These are phyloP conservation scores for Pseudogymnoascus sp. DNA, from an alignment of 2,329 filamentous ascomycete species.

Conservation along the genomic window DNA sequence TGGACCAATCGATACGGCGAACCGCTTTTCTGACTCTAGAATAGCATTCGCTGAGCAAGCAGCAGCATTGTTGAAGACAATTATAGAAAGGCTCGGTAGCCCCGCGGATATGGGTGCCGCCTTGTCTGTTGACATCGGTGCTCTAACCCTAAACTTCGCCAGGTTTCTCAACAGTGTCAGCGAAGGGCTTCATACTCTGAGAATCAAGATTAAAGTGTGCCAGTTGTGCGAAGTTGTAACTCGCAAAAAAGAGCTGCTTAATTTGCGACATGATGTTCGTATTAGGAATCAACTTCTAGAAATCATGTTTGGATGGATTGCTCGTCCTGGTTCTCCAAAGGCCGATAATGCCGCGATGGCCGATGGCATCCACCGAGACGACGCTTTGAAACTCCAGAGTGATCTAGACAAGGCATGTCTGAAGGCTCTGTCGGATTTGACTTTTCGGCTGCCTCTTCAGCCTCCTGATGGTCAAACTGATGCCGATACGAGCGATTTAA, in stretches of 20 bases:
- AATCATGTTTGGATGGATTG: conserved; percentile 61
- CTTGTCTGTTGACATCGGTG: conserved; percentile 55
- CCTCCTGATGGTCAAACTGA: conserved; percentile 57
- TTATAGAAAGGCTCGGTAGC: conserved; percentile 56
- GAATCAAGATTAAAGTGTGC: conserved; percentile 62
- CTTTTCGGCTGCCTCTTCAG: conserved; percentile 57
- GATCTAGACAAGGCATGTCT: conserved; percentile 60
- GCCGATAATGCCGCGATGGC: conserved; percentile 34
- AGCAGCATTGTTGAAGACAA: conserved; percentile 51
- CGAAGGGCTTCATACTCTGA: conserved; percentile 47
- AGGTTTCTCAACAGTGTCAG: conserved; percentile 53
- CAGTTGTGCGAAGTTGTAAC: conserved; percentile 58
- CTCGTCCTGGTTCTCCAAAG: conserved; percentile 46
- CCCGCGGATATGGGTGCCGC: conserved; percentile 54
- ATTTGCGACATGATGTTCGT: conserved; percentile 58
- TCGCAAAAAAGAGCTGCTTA: conserved; percentile 58
- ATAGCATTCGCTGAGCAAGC: conserved; percentile 61
- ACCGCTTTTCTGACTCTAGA: conserved; percentile 49
- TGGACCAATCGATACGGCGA: conserved; percentile 41
- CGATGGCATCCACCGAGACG: conserved; percentile 43
- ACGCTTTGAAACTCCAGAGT: conserved; percentile 48
- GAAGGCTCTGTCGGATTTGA: conserved; percentile 55
- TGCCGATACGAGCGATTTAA: conserved; percentile 57
- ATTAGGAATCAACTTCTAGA: conserved; percentile 61
- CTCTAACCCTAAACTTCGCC: conserved; percentile 55